Conservation (phyloP, 2,329 filamentous ascomycete species). For the Aspergillus persii region DNA sequence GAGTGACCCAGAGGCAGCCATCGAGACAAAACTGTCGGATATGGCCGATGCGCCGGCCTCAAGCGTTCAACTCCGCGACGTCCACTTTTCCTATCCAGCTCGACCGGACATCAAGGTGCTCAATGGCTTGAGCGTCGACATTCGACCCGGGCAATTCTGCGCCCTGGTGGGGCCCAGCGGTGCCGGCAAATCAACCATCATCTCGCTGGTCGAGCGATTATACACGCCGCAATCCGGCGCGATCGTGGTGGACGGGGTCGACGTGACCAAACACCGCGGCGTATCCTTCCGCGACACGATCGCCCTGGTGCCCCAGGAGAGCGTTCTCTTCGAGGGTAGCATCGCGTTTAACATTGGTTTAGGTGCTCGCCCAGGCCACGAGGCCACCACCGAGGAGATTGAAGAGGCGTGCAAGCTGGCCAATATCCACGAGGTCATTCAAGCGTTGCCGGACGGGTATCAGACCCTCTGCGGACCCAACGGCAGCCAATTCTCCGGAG, state of each 20-base stretch:
- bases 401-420: slow-evolving; percentile 65
- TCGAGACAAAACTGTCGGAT: slow-evolving; percentile 16
- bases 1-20: slow-evolving; percentile 24
- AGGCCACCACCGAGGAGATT: slow-evolving; percentile 60
- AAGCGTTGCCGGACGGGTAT: slow-evolving; percentile 62
- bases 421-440: slow-evolving; percentile 69
- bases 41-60: slow-evolving; percentile 31
- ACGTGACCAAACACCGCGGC: slow-evolving; percentile 41
- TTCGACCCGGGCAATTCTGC: slow-evolving; percentile 44
- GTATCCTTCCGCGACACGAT: slow-evolving; percentile 45
- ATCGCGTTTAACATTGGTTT: slow-evolving; percentile 48
- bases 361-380: slow-evolving; percentile 51
- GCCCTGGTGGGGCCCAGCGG: slow-evolving; percentile 66
- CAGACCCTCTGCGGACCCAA: slow-evolving; percentile 59
- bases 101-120: slow-evolving; percentile 61
- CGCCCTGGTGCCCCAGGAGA: slow-evolving; percentile 49
- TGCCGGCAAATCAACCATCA: slow-evolving; percentile 65
- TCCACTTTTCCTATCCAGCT: slow-evolving; percentile 66
- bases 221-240: slow-evolving; percentile 52
- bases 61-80: slow-evolving; percentile 55
- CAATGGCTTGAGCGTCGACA: slow-evolving; percentile 54
- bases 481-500: slow-evolving; percentile 56
- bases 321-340: slow-evolving; percentile 48
- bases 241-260: slow-evolving; percentile 53
- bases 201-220: slow-evolving; percentile 56